Base-by-base conservation (phyloP, 2,329 filamentous ascomycete genomes). In the Colletotrichum brevisporum region DNA sequence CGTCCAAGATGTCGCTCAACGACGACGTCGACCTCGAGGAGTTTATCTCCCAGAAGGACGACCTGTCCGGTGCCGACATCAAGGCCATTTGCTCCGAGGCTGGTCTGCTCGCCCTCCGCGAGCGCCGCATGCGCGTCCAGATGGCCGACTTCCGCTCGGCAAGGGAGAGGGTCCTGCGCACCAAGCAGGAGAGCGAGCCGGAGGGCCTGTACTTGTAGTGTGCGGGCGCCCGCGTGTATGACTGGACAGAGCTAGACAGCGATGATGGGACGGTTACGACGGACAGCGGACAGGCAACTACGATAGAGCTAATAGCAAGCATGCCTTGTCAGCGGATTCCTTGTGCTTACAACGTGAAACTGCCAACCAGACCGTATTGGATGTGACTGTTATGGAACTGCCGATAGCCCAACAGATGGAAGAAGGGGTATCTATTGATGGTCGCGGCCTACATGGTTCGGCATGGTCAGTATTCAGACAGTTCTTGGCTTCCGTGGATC, bases 81-180 rank as follows among this genome's bases (percentile, higher is more conserved):
- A 97, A 98, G 83, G 96, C 96, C 55, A 99, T 99, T 76, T 99
- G 96, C 84, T 97, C 95, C 36, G 96, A 99, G 80, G 95, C 96
- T 51, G 96, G 96, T 81, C 85, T 99, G 78, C 90, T 98, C 89
- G 96, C 96, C 21, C 86, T 99, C 72, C 90, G 96, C 75, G 96
- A 99, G 85, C 89, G 96, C 73, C 91, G 96, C 78, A 99, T 99
- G 96, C 91, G 95, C 64, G 96, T 99, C 67, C 95, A 98, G 83
- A 99, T 99, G 96, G 94, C 95, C 8, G 96, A 99, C 82, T 99
- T 99, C 87, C 88, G 96, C 64, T 88, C 94, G 65, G 96, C 96
- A 26, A 89, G 95, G 75, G 96, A 99, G 84, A 91, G 94, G 73
- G 97, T 99, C 71, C 87, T 99, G 81, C 97, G 97, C 85, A 99